Evolutionary conservation across 2,329 filamentous ascomycete genomes (phyloP), one percentile per base, ranked within the genome.

Genomic region (Phialophora expanda): DNA sequence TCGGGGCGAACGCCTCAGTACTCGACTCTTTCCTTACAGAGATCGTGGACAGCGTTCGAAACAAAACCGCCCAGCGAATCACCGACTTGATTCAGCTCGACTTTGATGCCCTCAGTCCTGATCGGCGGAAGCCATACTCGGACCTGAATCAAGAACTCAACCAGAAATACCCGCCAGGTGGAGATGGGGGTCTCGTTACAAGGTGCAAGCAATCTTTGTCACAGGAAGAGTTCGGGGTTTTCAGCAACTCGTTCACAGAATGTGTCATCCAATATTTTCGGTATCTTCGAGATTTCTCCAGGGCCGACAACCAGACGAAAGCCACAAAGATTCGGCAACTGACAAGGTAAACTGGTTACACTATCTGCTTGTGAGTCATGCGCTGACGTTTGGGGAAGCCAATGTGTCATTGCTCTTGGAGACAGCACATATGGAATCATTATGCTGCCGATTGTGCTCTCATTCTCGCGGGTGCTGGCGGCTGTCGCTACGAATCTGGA

Each of bases 401-500:
- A 93, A 72, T 95, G 90, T 72, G 90, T 92, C 28, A 90, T 90
- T 22, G 93, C 93, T 0, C 86, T 97, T 56, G 87, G 88, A 6
- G 90, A 97, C 73, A 87, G 90, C 1, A 89, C 88, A 12, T 89
- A 93, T 75, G 94, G 94, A 34, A 86, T 89, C 32, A 85, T 97
- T 73, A 87, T 97, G 72, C 86, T 97, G 48, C 89, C 92, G 50
- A 93, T 92, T 2, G 91, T 92, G 75, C 88, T 97, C 72, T 90
- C 90, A 32, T 86, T 96, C 61, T 94, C 91, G 34, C 88, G 90
- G 71, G 87, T 92, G 7, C 86, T 97, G 26, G 90, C 92, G 8
- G 89, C 89, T 70, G 85, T 97, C 64, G 93, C 93, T 28, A 92
- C 97, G 81, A 90, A 87, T 59, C 84, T 97, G 46, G 92, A 94